Base-by-base conservation (phyloP, 768 basidiomycete species). In the Termitomyces sp. region DNA sequence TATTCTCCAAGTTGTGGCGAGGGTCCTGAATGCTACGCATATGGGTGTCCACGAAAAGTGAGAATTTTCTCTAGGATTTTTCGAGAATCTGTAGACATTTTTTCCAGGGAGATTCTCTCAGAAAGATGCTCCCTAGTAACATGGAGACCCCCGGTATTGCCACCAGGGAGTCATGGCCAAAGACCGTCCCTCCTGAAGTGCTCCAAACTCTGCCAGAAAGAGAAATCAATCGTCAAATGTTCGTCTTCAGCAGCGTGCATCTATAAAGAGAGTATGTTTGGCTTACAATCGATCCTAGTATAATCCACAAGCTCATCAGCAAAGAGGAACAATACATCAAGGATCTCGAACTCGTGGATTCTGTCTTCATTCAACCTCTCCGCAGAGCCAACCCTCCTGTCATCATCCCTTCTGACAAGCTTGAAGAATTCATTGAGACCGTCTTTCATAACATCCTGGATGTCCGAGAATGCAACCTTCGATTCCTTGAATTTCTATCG, bases 251-350 rank as follows among this genome's bases (percentile, higher is more conserved):
- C 26, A 52, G 14, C 26, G 15, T 19, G 8, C 17, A 19, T 31
- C 3, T 11, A n/a, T 19, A 4, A 14, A 51, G 19, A 8, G 21
- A 50, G 28, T 51, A 21, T 40, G 57, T 53, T 37, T 28, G 37
- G 47, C 55, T 59, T 28, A 54, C 23, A 12, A 30, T 33, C 6
- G 37, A 19, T 52, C 43, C 50, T 28, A 83, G 81, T 70, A 94
- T 78, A 67, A 95, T 99, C 57, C 87, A 88, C 67, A 94, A 93
- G 70, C 83, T 96, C 52, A 88, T 98, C 62, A 81, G 81, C 64
- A 89, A 93, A 60, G 97, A 98, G 69, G 86, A 91, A 62, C 87
- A 93, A 67, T 97, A 96, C 66, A 75, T 93, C 50, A 83, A 86
- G 47, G 96, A 99, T 66, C 80, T 99, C 17, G 84, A 92, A 50